Percentiles rank a stretch among this genome's conserved stretches.
These are phyloP conservation scores for Grosmannia penicillata DNA, from an alignment of 2,329 filamentous ascomycete species.

Conservation along the genomic window DNA sequence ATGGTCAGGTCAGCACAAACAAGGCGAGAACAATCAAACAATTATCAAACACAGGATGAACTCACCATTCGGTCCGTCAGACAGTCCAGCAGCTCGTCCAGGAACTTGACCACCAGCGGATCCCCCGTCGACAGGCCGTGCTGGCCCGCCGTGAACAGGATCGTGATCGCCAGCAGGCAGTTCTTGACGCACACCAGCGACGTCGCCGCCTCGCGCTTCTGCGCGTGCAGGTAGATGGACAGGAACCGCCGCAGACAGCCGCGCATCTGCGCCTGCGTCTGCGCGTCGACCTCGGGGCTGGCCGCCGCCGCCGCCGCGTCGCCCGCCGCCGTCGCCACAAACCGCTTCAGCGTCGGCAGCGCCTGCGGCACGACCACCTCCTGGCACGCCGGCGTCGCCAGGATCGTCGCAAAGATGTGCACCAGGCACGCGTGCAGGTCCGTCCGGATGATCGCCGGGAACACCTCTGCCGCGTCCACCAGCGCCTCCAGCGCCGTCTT, in stretches of 20 bases:
- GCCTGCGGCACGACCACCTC: slow-evolving; percentile 78
- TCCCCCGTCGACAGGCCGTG: slow-evolving; percentile 62
- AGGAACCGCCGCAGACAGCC: slow-evolving; percentile 74
- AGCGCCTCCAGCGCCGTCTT: slow-evolving; percentile 71
- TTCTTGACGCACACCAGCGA: slow-evolving; percentile 88
- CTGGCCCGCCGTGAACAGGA: slow-evolving; percentile 73
- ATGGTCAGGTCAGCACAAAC: neutral
- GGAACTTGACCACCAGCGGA: slow-evolving; percentile 56
- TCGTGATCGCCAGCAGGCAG: slow-evolving; percentile 71
- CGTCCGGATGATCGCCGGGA: slow-evolving; percentile 90
- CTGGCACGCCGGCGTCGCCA: slow-evolving; percentile 78
- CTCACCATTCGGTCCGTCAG: slow-evolving; percentile 58
- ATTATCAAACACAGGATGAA: slow-evolving; percentile 1
- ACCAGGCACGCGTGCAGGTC: slow-evolving; percentile 93
- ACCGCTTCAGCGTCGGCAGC: slow-evolving; percentile 81
- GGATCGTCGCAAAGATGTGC: slow-evolving; percentile 87
- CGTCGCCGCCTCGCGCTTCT: slow-evolving; percentile 58
- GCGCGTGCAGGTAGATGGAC: slow-evolving; percentile 60
- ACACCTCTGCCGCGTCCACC: slow-evolving; percentile 88
- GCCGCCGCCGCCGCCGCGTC: slow-evolving; percentile 17
- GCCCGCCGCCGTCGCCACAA: slow-evolving; percentile 57
- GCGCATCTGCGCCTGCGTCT: slow-evolving; percentile 56
- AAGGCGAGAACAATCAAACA: neutral
- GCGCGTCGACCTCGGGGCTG: slow-evolving; percentile 30
- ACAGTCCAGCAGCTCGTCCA: slow-evolving; percentile 75